Conservation (phyloP, 352 stramenopile species). For the Phytophthora palmivora region DNA sequence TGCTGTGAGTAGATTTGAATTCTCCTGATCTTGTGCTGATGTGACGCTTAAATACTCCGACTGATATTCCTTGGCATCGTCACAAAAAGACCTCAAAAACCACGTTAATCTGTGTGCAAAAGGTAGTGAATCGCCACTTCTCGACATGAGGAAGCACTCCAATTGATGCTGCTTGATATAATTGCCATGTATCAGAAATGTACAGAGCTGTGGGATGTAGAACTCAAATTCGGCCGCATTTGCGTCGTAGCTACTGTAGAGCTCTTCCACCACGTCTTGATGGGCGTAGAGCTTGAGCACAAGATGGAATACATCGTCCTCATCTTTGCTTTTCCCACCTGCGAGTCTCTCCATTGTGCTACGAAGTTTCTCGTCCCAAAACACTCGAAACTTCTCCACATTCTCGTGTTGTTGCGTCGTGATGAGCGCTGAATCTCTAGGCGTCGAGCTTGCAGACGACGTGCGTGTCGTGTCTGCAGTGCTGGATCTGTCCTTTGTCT, state of each 20-base stretch:
- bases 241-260: conserved; percentile 74
- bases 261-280: conserved; percentile 79
- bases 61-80: conserved; percentile 65
- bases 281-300: conserved; percentile 84
- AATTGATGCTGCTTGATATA: conserved; percentile 87
- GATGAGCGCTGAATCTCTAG: conserved; percentile 23
- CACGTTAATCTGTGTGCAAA: conserved; percentile 88
- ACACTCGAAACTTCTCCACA: conserved; percentile 75
- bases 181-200: conserved; percentile 84
- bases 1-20: conserved; percentile 65
- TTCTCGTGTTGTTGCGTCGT: conserved; percentile 32
- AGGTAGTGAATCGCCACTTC: conserved; percentile 79
- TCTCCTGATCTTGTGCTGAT: conserved; percentile 62
- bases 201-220: conserved; percentile 91
- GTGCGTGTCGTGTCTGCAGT: conserved; percentile 37
- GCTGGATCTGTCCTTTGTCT: conserved; percentile 41
- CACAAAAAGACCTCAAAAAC: conserved; percentile 90
- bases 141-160: conserved; percentile 88
- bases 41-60: conserved; percentile 82
- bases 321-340: conserved; percentile 28
- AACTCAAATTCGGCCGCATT: conserved; percentile 85
- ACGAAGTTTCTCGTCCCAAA: conserved; percentile 84
- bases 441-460: conserved; percentile 42
- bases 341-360: conserved; percentile 64
- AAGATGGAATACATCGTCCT: conserved; percentile 72